Evolutionary conservation across 2,329 filamentous ascomycete genomes (phyloP), one percentile per base, ranked within the genome.

Genomic region (Aspergillus alliaceus): DNA sequence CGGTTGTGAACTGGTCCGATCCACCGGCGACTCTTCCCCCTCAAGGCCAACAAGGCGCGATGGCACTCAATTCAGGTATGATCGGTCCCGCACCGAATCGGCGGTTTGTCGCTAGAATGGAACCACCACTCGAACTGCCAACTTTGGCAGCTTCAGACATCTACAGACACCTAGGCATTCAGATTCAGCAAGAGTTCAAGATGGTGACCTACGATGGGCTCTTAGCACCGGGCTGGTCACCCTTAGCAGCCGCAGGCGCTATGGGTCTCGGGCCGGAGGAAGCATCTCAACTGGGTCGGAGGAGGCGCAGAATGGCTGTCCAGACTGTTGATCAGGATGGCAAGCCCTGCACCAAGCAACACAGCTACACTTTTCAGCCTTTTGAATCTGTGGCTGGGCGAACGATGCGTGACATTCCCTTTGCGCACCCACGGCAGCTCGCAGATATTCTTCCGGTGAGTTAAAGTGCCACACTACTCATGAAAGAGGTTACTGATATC

Each of bases 401-500:
- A 34, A 76, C 72, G 15, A 69, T 79, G 35, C 71, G 65, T 52
- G 73, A 78, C 22, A 66, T 80, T 22, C 74, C 74, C 3, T 79
- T 80, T 51, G 75, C 72, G 11, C 77, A 80, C 64, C 77, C 77
- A 15, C 73, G 75, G 35, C 77, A 80, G 63, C 64, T 79, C 39
- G 72, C 75, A 29, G 74, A 77, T 49, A 72, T 76, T 31, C 63
- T 80, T 56, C 77, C 77, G 25, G 72, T 78, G 65, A 54, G 71
- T 64, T 27, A 48, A 51, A 27, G 40, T 54, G 51, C 9, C 18
- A 9, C n/a, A 4, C 27, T 31, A 48, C n/a, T 48, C 12, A 15
- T 48, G 29, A 22, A 12, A 5, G 27, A 22, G 4, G 15, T 15
- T 46, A 57, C 53, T 57, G 22, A 37, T 34, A 20, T 24, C n/a